Percentiles rank a stretch among this genome's conserved stretches.
Conservation (phyloP, 106 monocot genomes). For the Apostasia ramifera region DNA sequence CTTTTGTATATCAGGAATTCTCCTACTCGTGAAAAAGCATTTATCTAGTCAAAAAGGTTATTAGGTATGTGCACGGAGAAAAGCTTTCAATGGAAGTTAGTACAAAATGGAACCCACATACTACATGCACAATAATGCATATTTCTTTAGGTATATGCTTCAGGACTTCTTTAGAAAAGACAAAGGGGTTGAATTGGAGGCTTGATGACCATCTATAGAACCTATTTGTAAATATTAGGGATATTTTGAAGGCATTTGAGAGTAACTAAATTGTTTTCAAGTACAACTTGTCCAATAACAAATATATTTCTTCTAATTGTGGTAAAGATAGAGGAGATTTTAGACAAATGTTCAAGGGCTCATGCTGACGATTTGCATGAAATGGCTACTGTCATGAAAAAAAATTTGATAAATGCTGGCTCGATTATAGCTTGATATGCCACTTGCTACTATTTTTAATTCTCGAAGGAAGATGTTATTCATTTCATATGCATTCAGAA, state of each 20-base stretch:
- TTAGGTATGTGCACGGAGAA: background rate
- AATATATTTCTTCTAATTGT: background rate
- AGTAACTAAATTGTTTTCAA: background rate
- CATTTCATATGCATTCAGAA: too few relatives aligned
- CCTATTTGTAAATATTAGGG: background rate
- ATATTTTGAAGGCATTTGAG: background rate
- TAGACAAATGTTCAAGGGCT: background rate
- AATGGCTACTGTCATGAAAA: background rate
- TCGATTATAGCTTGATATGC: background rate
- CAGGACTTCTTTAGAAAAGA: too few relatives aligned
- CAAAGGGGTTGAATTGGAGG: background rate
- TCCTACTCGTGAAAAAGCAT: background rate
- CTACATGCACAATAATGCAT: background rate
- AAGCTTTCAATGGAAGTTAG: background rate
- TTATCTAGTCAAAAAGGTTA: background rate
- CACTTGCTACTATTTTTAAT: too few relatives aligned
- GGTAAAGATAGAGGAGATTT: background rate
- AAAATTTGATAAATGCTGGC: background rate
- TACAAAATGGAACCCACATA: background rate
- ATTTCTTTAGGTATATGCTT: too few relatives aligned
- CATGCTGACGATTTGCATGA: background rate
- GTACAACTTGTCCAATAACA: background rate
- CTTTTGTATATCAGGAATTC: background rate
- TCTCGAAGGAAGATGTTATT: too few relatives aligned
- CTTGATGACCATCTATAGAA: background rate